Conservation (phyloP, 176 grass and related monocot species). For the Carex myosuroides region DNA sequence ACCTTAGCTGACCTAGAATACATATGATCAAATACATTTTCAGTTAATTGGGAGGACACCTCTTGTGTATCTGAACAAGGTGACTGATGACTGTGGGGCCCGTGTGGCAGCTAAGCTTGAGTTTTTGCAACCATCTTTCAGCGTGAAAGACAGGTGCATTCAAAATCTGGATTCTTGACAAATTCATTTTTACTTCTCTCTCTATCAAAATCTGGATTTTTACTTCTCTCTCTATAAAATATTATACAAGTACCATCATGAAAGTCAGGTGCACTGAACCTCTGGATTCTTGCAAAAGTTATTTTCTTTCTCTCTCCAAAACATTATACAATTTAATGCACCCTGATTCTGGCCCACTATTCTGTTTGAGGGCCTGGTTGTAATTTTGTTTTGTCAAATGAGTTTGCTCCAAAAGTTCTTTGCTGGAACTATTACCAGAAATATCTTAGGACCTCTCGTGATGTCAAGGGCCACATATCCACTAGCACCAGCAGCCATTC, state of each 20-base stretch:
- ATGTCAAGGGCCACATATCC: background rate
- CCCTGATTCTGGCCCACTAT: background rate
- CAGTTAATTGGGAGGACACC: slow-evolving; percentile 89
- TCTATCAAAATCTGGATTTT: background rate
- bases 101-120: slow-evolving; percentile 79
- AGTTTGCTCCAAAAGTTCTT: background rate
- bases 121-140: slow-evolving; percentile 85
- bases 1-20: background rate
- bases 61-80: slow-evolving; percentile 90
- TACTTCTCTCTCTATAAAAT: background rate
- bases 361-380: background rate
- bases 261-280: background rate
- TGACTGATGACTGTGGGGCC: slow-evolving; percentile 69
- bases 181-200: background rate
- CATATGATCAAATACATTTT: background rate
- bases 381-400: background rate
- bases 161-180: background rate
- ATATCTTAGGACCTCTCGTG: background rate
- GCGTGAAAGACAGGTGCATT: slow-evolving; percentile 78
- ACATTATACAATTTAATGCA: background rate
- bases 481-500: background rate
- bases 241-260: background rate
- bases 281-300: background rate
- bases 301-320: background rate
- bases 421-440: background rate